Conservation (phyloP, 164 flowering plant species). For the Houttuynia cordata region DNA sequence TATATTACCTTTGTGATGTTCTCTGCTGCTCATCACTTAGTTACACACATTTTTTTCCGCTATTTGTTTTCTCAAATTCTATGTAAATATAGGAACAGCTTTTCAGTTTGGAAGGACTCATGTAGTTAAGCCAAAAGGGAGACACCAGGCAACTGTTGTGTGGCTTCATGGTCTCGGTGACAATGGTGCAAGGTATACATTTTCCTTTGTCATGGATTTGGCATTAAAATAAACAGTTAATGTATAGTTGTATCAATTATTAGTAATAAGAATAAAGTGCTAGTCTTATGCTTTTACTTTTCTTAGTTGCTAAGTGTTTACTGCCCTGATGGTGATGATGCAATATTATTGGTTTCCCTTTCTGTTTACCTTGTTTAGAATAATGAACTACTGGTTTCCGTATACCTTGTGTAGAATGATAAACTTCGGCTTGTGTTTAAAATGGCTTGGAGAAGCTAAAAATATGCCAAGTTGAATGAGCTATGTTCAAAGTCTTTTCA, state of each 20-base stretch:
- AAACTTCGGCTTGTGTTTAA: too few relatives aligned
- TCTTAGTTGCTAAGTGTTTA: not conserved
- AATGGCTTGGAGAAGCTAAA: too few relatives aligned
- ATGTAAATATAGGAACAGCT: constrained; percentile 36
- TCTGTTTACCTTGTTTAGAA: too few relatives aligned
- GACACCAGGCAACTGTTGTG: constrained; percentile 69
- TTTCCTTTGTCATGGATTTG: not conserved
- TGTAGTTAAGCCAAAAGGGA: constrained; percentile 76
- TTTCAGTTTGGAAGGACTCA: constrained; percentile 71
- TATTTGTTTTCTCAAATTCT: constrained; percentile 19
- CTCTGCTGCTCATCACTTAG: not conserved
- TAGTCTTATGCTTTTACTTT: too few relatives aligned
- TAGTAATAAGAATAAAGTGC: too few relatives aligned
- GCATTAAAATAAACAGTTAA: too few relatives aligned
- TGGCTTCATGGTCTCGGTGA: constrained; percentile 88
- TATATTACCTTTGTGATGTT: not conserved
- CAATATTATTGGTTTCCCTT: too few relatives aligned
- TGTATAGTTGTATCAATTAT: too few relatives aligned
- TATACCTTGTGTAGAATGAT: constrained; percentile 10
- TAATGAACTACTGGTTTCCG: too few relatives aligned
- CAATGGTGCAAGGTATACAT: constrained; percentile 62
- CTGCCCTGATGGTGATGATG: not conserved
- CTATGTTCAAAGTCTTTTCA: too few relatives aligned
- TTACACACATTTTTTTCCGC: not conserved
- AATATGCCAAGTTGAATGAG: constrained; percentile 12